These are phyloP conservation scores for Amylostereum areolatum DNA, from an alignment of 1,284 basidiomycete species.

Conservation along the genomic window DNA sequence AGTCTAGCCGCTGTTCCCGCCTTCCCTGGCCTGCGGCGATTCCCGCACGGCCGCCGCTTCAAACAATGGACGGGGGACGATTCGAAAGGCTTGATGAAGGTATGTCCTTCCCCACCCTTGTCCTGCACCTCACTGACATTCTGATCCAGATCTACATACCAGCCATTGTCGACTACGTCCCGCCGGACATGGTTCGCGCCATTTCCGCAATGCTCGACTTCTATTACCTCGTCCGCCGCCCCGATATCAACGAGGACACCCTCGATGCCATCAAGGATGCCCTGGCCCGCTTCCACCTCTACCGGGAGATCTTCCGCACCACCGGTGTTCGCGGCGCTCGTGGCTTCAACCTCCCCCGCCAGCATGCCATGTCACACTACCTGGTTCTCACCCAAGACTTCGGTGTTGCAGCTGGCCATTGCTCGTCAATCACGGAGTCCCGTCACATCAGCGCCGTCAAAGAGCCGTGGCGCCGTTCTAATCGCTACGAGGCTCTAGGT, in stretches of 20 bases:
- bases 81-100: conserved; percentile 11
- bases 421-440: conserved; percentile 19
- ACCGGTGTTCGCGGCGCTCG: conserved; percentile 9
- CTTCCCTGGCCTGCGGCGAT: conserved; percentile 9
- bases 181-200: conserved; percentile 9
- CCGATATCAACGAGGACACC: background rate
- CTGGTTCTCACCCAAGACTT: conserved; percentile 8
- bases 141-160: conserved; percentile 21
- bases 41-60: conserved; percentile 13
- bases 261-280: conserved; percentile 7
- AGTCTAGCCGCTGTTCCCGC: conserved; percentile 9
- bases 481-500: conserved; percentile 12
- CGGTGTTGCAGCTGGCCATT: conserved; percentile 18
- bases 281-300: conserved; percentile 5
- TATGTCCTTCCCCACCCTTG: too few species aligned
- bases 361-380: conserved; percentile 17
- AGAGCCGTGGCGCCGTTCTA: conserved; percentile 18
- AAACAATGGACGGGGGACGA: conserved; percentile 15
- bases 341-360: conserved; percentile 16
- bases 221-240: conserved; percentile 14
- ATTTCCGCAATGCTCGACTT: conserved; percentile 15
- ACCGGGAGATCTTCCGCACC: conserved; percentile 11
- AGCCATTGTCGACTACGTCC: conserved; percentile 14
- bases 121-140: too few species aligned
- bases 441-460: conserved; percentile 21